Evolutionary conservation across 345 rosid species (phyloP).

Genomic region (Conringia planisiliqua): DNA sequence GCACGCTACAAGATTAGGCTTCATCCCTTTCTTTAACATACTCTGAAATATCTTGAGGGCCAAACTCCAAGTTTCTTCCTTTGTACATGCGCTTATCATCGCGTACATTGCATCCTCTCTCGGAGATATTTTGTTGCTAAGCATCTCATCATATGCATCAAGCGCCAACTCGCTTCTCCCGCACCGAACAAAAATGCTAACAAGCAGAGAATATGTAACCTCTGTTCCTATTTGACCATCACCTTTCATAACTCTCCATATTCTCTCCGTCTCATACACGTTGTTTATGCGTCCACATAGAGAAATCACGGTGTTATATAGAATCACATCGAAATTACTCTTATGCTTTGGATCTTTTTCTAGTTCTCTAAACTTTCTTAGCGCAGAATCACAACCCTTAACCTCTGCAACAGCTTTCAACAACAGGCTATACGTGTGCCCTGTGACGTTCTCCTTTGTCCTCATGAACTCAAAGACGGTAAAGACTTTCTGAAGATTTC

Average conservation of each 20-base stretch:
- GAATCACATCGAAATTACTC: slow-evolving; percentile 51
- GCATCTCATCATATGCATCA: slow-evolving; percentile 72
- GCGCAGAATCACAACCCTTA: slow-evolving; percentile 53
- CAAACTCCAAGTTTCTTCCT: slow-evolving; percentile 59
- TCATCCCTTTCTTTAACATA: slow-evolving; percentile 46
- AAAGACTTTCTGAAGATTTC: slow-evolving; percentile 42
- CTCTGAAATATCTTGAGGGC: slow-evolving; percentile 50
- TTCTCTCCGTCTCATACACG: slow-evolving; percentile 51
- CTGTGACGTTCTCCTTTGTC: slow-evolving; percentile 43
- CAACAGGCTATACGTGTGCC: slow-evolving; percentile 63
- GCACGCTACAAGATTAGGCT: slow-evolving; percentile 65
- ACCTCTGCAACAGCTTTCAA: slow-evolving; percentile 59
- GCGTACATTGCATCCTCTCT: slow-evolving; percentile 57
- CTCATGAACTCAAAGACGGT: slow-evolving; percentile 55
- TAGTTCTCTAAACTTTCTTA: slow-evolving; percentile 48
- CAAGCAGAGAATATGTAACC: slow-evolving; percentile 57
- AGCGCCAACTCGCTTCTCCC: slow-evolving; percentile 59
- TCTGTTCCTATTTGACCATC: slow-evolving; percentile 56
- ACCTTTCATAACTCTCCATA: slow-evolving; percentile 61
- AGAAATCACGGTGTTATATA: slow-evolving; percentile 74
- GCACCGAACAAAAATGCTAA: slow-evolving; percentile 69
- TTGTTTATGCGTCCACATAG: slow-evolving; percentile 55
- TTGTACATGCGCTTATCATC: slow-evolving; percentile 51
- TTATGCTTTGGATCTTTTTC: slow-evolving; percentile 38
- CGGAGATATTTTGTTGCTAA: slow-evolving; percentile 42